Evolutionary conservation across 2,329 filamentous ascomycete genomes (phyloP), one percentile per base, ranked within the genome.

Genomic region (Paecilomyces sp.): DNA sequence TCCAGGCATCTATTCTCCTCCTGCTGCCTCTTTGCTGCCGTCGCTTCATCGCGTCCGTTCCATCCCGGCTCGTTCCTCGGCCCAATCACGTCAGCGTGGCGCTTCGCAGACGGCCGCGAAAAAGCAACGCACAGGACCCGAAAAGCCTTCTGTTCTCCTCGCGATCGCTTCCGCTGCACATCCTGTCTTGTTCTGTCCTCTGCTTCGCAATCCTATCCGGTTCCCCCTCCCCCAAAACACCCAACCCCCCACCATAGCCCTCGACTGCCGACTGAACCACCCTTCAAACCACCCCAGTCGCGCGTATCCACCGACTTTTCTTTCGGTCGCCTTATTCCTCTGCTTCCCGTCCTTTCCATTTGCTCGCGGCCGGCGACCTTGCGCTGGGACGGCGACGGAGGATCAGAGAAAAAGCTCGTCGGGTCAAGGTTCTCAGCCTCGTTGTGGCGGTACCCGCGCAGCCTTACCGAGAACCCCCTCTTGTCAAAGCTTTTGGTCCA

Each of bases 381-480:
- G 22, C 51, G 22, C 51, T 54, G 24, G n/a, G 24, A 25, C 28
- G 51, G 51, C 51, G 51, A 31, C 51, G 25, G 22, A 53, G 51
- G 25, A 53, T 22, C 30, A 11, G 8, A 24, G 22, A 53, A 24
- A 52, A 30, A 53, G 25, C 18, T 24, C 12, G 50, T 53, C 50
- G 18, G 22, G 30, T 22, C 30, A 7, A 31, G 30, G 51, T 41
- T 53, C 51, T 25, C 51, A 53, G 51, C 51, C 51, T 53, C 51
- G 36, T 30, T 53, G 51, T 53, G 51, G 51, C 51, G 51, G 51
- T 53, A 53, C 50, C 18, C 50, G 50, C 25, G 50, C 51, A 53
- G 51, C 25, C 61, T 60, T 61, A 63, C 64, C 63, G 36, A 41
- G 36, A 41, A 41, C 36, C 36, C 36, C 36, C 36, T 55, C 36